Evolutionary conservation across 768 basidiomycete genomes (phyloP), one percentile per base, ranked within the genome.

Genomic region (Phylloporus arenicola): DNA sequence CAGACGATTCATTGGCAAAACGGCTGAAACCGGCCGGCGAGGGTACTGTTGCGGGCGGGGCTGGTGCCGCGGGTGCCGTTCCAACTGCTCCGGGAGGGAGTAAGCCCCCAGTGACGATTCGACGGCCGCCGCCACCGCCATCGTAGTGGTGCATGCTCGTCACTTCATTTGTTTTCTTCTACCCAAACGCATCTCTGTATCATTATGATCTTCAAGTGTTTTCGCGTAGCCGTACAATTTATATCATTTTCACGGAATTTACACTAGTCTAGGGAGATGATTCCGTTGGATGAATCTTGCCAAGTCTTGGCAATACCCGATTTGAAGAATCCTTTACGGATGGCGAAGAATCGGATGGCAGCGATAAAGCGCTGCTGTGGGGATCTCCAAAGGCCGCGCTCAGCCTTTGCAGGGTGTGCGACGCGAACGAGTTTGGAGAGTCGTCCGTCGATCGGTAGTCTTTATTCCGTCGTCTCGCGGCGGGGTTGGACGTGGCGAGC

Each of bases 1-100:
- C n/a, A 0, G 82, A 82, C 17, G 81, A 82, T 57, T 78, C 83
- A 10, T 69, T 86, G 29, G 82, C 78, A 0, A 87, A 88, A 60
- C 79, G 86, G 39, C 53, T 84, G 46, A 86, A 84, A 61, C 80
- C 80, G 43, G 78, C 80, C 3, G 48, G 31, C 3, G 62, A 64
- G 22, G 25, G n/a, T 7, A 22, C 16, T 13, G 14, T 25, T 12
- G 38, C 46, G 4, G 25, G 22, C 25, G 33, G 25, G 10, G 14
- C 25, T n/a, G 45, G 25, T 6, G 17, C 8, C 3, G 14, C 19
- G 19, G 19, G 33, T 1, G 45, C n/a, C 7, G 33, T 37, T 19
- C 22, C 33, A 10, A 38, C 25, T 16, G 37, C 52, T 22, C 46
- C n/a, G n/a, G 61, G 54, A n/a, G 55, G 56, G 14, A 53, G 44